A percentile compares a stretch with the other conserved stretches of the same genome.
Conservation (phyloP, 306 rosid species). For the Neltuma alba region DNA sequence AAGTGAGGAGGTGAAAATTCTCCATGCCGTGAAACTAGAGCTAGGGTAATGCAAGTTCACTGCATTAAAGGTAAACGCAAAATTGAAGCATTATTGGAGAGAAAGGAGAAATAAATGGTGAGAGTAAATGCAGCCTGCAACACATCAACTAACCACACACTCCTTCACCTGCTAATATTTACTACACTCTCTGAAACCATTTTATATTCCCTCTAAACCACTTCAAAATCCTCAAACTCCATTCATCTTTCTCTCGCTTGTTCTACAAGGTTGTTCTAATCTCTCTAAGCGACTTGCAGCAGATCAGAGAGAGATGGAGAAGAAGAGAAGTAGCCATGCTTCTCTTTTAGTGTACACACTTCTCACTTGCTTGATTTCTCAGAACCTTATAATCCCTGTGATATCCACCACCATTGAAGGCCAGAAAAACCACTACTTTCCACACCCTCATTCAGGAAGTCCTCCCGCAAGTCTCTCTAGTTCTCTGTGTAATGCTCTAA, state of each 20-base stretch:
- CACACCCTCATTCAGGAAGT: slow-evolving; percentile 55
- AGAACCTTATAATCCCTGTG: slow-evolving; percentile 58
- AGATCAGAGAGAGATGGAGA: slow-evolving; percentile 49
- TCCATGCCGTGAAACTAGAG: neutral
- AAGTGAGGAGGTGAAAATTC: neutral
- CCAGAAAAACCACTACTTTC: slow-evolving; percentile 64
- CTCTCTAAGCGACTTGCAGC: neutral
- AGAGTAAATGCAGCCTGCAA: slow-evolving; percentile 81
- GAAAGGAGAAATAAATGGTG: slow-evolving; percentile 42
- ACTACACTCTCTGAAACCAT: slow-evolving; percentile 53
- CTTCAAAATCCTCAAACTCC: slow-evolving; percentile 33
- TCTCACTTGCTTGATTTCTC: slow-evolving; percentile 67
- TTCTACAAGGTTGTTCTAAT: neutral
- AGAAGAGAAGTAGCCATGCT: slow-evolving; percentile 42
- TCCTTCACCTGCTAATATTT: slow-evolving; percentile 76
- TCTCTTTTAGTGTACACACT: slow-evolving; percentile 53
- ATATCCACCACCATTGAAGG: slow-evolving; percentile 52
- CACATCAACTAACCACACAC: slow-evolving; percentile 76
- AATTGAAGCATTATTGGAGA: slow-evolving; percentile 36
- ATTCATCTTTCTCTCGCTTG: slow-evolving; percentile 11
- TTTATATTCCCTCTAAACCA: slow-evolving; percentile 53
- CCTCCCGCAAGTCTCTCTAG: slow-evolving; percentile 56
- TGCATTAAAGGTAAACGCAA: slow-evolving; percentile 22
- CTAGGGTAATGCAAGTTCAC: neutral
- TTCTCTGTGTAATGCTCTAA: slow-evolving; percentile 44